A percentile compares a stretch with the other conserved stretches of the same genome.
These are phyloP conservation scores for Chloromonas sp. DNA, from an alignment of 163 green algal species.

Conservation along the genomic window DNA sequence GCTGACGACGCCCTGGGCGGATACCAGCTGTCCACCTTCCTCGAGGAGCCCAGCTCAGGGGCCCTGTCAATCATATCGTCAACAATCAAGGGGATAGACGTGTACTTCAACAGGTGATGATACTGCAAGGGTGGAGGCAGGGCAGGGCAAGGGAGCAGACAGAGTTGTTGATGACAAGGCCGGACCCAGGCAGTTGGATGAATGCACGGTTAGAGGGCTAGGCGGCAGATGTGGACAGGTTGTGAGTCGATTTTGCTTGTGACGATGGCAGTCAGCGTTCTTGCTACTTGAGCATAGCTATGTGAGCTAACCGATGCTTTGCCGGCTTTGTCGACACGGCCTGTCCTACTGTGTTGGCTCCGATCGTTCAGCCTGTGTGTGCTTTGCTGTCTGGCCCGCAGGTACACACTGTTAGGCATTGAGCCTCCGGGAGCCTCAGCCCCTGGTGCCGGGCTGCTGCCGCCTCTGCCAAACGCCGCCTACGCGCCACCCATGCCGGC, in stretches of 20 bases:
- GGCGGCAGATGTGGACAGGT: too few species aligned
- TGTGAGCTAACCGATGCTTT: too few species aligned
- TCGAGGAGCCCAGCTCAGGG: conserved; percentile 31
- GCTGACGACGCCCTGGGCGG: conserved; percentile 21
- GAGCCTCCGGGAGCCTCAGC: background rate
- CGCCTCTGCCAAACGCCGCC: background rate
- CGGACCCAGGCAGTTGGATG: too few species aligned
- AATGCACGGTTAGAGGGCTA: too few species aligned
- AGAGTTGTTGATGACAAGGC: too few species aligned
- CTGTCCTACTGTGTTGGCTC: too few species aligned
- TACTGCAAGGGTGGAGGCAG: background rate
- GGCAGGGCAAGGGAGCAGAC: too few species aligned
- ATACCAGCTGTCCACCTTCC: conserved; percentile 31
- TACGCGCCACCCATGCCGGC: background rate
- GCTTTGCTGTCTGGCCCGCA: background rate
- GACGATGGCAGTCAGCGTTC: too few species aligned
- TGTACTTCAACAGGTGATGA: conserved; percentile 31
- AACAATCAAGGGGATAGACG: conserved; percentile 28
- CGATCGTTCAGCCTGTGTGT: too few species aligned
- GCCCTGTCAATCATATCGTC: conserved; percentile 28
- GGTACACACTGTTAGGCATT: background rate
- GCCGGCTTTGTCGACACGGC: too few species aligned
- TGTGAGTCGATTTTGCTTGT: too few species aligned
- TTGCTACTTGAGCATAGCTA: too few species aligned
- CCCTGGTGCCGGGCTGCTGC: background rate